Evolutionary conservation across 257 asterid genomes (phyloP).

Genomic region (Vinca minor): DNA sequence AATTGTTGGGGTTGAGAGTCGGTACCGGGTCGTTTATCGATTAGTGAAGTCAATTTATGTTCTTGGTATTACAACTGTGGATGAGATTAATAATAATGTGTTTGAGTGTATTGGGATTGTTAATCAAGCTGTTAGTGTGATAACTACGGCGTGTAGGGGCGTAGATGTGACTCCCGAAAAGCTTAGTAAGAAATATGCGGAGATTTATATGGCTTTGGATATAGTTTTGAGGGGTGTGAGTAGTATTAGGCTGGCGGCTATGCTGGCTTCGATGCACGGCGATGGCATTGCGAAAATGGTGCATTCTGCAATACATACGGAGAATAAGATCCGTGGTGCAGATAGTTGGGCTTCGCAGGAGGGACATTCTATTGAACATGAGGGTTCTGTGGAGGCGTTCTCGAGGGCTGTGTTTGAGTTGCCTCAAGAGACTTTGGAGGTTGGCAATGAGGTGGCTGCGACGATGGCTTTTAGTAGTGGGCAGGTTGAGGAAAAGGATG

Average conservation of each 20-base stretch:
- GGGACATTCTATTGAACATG: slow-evolving; percentile 53
- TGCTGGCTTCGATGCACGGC: slow-evolving; percentile 95
- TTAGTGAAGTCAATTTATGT: slow-evolving; percentile 86
- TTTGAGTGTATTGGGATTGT: slow-evolving; percentile 83
- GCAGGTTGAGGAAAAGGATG: slow-evolving; percentile 64
- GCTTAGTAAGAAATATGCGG: slow-evolving; percentile 80
- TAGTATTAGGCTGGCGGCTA: slow-evolving; percentile 82
- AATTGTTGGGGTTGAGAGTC: slow-evolving; percentile 79
- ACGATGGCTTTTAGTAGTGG: slow-evolving; percentile 44
- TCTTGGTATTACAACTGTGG: slow-evolving; percentile 73
- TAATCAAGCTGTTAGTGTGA: slow-evolving; percentile 83
- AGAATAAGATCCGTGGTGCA: slow-evolving; percentile 90
- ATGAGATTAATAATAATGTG: slow-evolving; percentile 68
- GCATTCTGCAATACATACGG: slow-evolving; percentile 74
- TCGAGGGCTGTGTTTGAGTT: slow-evolving; percentile 54
- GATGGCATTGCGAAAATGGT: slow-evolving; percentile 97
- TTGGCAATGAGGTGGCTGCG: slow-evolving; percentile 82
- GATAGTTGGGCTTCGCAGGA: slow-evolving; percentile 71
- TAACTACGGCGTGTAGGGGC: slow-evolving; percentile 91
- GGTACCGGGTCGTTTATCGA: slow-evolving; percentile 82
- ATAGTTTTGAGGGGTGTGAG: slow-evolving; percentile 87
- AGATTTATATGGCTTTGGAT: slow-evolving; percentile 94
- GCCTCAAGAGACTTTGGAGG: slow-evolving; percentile 78
- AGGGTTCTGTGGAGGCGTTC: slow-evolving; percentile 52
- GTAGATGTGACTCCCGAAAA: slow-evolving; percentile 95